Evolutionary conservation across 495 filamentous ascomycete species (phyloP), one percentile per base, ranked within the genome.

Genomic region (Evansstolkia leycettana): DNA sequence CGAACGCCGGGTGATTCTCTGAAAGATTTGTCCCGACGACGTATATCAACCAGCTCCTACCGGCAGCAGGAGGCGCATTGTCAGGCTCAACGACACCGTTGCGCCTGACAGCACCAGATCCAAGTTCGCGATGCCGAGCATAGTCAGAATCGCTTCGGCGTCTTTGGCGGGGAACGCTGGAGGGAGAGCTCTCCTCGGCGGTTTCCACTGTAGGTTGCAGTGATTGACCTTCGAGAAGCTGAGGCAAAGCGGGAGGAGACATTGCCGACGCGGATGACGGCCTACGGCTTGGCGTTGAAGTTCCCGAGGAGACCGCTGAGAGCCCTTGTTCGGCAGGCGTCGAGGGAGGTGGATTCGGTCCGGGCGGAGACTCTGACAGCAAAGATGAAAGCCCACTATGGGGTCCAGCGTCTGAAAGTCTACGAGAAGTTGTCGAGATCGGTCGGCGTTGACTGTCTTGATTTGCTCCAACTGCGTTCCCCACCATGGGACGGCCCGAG

Each of bases 31-130:
- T 80, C 31, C 80, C 80, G 32, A 85, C 76, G 8, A 85, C 79
- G 50, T 85, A 85, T 14, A 85, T 84, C 45, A 85, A 68, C 80
- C 80, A 85, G 51, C 76, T 84, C 48, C 80, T 64, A 39, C 67
- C 66, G 32, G 60, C 54, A 24, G 54, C 54, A 12, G 70, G 61
- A 23, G 66, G 43, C 11, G 65, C 52, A 30, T 71, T 60, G 42
- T 80, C 76, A 10, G 76, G 75, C 41, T 76, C 77, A 32, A 82
- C 75, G 13, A 82, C 70, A 9, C 77, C 77, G 48, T 82, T 79
- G 26, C 77, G 65, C 29, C 77, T 58, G 19, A 75, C 65, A 12
- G 76, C 65, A 32, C 77, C 77, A 24, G 75, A 73, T 2, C 77
- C 76, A 26, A 79, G 67, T 40, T 67, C 58, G 10, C 69, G 69